Percentiles rank a stretch among this genome's conserved stretches.
phyloP scores from a whole-genome alignment of 2,329 filamentous ascomycete species.

The Scleromitrula shiraiana region DNA sequence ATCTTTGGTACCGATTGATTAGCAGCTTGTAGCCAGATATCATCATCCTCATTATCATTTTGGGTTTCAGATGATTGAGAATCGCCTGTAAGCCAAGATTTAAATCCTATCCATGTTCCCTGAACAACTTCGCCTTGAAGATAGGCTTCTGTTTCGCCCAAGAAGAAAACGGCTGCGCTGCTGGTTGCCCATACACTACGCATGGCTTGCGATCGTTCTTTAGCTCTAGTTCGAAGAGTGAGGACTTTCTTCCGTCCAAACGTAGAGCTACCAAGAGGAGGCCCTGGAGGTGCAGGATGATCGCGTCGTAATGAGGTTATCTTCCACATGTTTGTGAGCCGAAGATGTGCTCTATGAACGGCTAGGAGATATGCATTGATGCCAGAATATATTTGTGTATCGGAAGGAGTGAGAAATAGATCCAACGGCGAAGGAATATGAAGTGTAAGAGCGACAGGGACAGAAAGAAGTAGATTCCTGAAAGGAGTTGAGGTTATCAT shows the following conservation, averaged over 20 bases:
- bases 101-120: constrained; percentile 72
- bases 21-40: constrained; percentile 36
- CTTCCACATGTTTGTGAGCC: constrained; percentile 80
- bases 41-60: constrained; percentile 28
- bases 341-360: constrained; percentile 76
- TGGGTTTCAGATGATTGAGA: constrained; percentile 9
- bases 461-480: constrained; percentile 72
- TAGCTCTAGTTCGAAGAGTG: constrained; percentile 55
- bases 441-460: constrained; percentile 62
- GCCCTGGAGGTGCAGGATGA: constrained; percentile 62
- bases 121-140: constrained; percentile 84
- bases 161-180: constrained; percentile 78
- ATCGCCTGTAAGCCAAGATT: constrained; percentile 55
- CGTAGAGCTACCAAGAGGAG: constrained; percentile 52
- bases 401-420: constrained; percentile 70
- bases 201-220: constrained; percentile 56
- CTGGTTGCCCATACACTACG: constrained; percentile 85
- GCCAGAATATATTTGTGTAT: constrained; percentile 72
- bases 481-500: constrained; percentile 48
- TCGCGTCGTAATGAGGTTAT: constrained; percentile 69
- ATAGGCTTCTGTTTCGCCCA: constrained; percentile 81
- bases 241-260: constrained; percentile 52
- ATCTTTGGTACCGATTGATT: constrained; percentile 17
- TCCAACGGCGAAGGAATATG: constrained; percentile 74
- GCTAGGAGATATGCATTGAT: constrained; percentile 83